phyloP scores from a whole-genome alignment of 345 rosid species.

The Geranium rotundifolium region DNA sequence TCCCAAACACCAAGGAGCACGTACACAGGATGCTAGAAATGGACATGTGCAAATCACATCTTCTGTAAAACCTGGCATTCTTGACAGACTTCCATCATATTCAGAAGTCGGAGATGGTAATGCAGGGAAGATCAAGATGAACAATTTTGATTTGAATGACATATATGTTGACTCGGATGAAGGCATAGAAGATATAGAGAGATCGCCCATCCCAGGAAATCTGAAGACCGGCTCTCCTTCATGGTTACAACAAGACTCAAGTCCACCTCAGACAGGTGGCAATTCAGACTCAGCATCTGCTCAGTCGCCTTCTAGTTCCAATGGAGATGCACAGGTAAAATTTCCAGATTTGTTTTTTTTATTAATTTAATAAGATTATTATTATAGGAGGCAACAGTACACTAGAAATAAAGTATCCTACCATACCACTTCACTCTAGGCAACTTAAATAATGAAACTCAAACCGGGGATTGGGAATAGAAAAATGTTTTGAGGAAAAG shows the following conservation, averaged over 20 bases:
- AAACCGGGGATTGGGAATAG: not conserved
- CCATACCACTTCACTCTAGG: too few relatives aligned
- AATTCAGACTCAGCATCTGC: conserved; percentile 97
- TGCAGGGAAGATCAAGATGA: conserved; percentile 44
- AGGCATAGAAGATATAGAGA: conserved; percentile 62
- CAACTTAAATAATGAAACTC: too few relatives aligned
- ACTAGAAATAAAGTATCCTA: too few relatives aligned
- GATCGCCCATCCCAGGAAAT: conserved; percentile 56
- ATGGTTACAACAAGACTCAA: conserved; percentile 71
- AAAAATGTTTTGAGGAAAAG: too few relatives aligned
- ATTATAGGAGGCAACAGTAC: not conserved
- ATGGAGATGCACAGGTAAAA: conserved; percentile 81
- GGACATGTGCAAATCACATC: conserved; percentile 12
- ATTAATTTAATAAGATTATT: not conserved
- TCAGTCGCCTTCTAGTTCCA: conserved; percentile 90
- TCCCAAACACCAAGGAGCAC: conserved; percentile 34
- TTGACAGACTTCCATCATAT: conserved; percentile 3
- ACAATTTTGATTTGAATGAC: conserved; percentile 90
- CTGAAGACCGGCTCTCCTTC: conserved; percentile 53
- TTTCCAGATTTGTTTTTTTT: not conserved
- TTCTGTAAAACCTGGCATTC: conserved; percentile 6
- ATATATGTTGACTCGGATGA: conserved; percentile 72
- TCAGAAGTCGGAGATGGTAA: conserved; percentile 33
- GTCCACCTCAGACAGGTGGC: conserved; percentile 93
- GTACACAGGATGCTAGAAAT: conserved; percentile 12